Evolutionary conservation across 805 yeast species (phyloP).

Genomic region (Kluyveromyces siamensis): DNA sequence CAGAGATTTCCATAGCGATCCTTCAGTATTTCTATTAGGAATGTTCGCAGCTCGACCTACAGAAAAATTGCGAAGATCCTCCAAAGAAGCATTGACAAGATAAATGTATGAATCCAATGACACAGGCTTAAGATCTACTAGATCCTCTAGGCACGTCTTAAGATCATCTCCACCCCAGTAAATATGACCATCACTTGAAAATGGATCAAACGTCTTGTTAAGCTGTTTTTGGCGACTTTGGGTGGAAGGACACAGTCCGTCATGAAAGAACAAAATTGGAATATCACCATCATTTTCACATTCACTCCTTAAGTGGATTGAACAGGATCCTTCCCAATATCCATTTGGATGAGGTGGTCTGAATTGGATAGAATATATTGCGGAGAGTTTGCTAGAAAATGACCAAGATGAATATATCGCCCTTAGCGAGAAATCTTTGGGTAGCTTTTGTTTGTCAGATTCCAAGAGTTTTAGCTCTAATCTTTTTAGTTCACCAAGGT

Average conservation of each 20-base stretch:
- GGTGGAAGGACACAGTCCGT: conserved; percentile 75
- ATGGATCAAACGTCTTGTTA: conserved; percentile 65
- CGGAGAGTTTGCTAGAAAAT: conserved; percentile 50
- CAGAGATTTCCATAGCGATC: conserved; percentile 16
- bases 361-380: conserved; percentile 69
- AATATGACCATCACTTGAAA: conserved; percentile 43
- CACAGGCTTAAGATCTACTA: conserved; percentile 58
- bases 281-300: conserved; percentile 43
- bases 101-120: conserved; percentile 63
- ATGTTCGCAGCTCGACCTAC: conserved; percentile 2
- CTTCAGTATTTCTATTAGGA: not conserved
- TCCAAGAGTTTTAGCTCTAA: conserved; percentile 32
- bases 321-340: conserved; percentile 87
- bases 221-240: conserved; percentile 48
- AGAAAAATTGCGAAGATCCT: conserved; percentile 33
- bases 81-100: conserved; percentile 65
- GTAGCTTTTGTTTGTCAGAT: conserved; percentile 34
- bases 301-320: conserved; percentile 50
- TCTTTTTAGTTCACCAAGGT: conserved; percentile 11
- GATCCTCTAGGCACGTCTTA: conserved; percentile 41
- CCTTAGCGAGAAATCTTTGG: conserved; percentile 5
- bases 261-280: conserved; percentile 90
- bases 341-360: conserved; percentile 71
- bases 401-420: conserved; percentile 42
- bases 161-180: conserved; percentile 93